These are phyloP conservation scores for Saprolegnia diclina DNA, from an alignment of 352 stramenopile genomes.

Conservation along the genomic window DNA sequence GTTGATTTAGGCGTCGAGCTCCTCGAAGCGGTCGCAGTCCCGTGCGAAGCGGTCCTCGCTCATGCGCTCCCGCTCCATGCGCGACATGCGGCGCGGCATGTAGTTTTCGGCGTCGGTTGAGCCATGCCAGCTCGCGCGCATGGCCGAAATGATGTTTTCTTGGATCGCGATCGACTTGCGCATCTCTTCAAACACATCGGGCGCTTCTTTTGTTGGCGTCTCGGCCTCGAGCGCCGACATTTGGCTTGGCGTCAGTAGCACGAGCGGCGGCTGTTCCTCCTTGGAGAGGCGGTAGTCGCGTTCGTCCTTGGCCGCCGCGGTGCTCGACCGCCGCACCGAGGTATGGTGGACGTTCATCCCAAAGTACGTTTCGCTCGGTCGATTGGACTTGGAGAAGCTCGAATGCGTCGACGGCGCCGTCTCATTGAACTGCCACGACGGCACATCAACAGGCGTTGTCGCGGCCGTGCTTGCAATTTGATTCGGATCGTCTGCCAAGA, in stretches of 20 bases:
- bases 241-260: neutral
- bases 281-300: constrained; percentile 12
- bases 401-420: neutral
- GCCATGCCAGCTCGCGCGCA: constrained; percentile 25
- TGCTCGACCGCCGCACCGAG: neutral
- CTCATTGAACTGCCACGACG: neutral
- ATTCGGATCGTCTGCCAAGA: neutral
- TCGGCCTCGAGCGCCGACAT: neutral
- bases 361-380: constrained; percentile 4
- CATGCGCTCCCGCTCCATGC: neutral
- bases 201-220: neutral
- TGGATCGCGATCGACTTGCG: constrained; percentile 28
- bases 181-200: constrained; percentile 26
- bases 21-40: constrained; percentile 24
- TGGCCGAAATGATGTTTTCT: constrained; percentile 24
- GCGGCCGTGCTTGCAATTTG: constrained; percentile 5
- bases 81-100: constrained; percentile 12
- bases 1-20: constrained; percentile 8
- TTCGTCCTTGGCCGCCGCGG: neutral
- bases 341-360: constrained; percentile 10
- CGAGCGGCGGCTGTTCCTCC: constrained; percentile 15
- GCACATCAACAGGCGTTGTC: constrained; percentile 1
- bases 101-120: constrained; percentile 12
- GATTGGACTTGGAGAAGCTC: constrained; percentile 8
- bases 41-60: constrained; percentile 15